Conservation (phyloP, 768 basidiomycete genomes). For the Amanita pseudoporphyria region DNA sequence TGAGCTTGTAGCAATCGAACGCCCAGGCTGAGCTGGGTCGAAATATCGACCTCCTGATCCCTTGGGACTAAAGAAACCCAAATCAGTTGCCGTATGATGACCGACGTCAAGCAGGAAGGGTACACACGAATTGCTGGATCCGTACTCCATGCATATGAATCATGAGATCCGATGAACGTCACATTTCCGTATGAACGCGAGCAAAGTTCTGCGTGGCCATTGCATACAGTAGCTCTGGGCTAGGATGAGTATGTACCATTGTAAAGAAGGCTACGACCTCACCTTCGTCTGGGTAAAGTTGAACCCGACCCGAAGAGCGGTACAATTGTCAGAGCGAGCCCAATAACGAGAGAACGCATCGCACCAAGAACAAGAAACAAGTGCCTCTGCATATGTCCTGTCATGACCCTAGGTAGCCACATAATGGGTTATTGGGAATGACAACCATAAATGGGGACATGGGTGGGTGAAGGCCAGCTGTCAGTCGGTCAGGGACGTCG, state of each 20-base stretch:
- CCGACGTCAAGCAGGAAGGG: background rate
- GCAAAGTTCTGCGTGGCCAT: conserved; percentile 59
- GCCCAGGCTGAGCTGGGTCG: conserved; percentile 38
- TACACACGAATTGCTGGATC: conserved; percentile 36
- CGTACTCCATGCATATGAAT: conserved; percentile 42
- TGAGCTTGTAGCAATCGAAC: conserved; percentile 56
- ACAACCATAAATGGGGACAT: background rate
- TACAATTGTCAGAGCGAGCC: background rate
- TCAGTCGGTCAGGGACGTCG: too few relatives aligned
- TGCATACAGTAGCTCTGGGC: conserved; percentile 41
- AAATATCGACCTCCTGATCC: conserved; percentile 41
- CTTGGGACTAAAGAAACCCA: conserved; percentile 31
- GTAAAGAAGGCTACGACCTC: background rate
- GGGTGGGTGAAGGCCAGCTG: too few relatives aligned
- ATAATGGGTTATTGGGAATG: background rate
- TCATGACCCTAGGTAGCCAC: too few relatives aligned
- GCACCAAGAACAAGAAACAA: too few relatives aligned
- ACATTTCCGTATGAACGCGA: conserved; percentile 42
- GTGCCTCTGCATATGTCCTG: too few relatives aligned
- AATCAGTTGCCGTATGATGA: background rate
- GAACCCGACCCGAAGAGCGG: background rate
- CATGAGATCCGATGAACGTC: conserved; percentile 42
- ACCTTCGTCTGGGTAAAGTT: background rate
- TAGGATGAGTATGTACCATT: background rate
- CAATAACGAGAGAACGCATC: too few relatives aligned